phyloP scores from a whole-genome alignment of 192 early-diverging fungal species.

The Linnemannia hyalina region DNA sequence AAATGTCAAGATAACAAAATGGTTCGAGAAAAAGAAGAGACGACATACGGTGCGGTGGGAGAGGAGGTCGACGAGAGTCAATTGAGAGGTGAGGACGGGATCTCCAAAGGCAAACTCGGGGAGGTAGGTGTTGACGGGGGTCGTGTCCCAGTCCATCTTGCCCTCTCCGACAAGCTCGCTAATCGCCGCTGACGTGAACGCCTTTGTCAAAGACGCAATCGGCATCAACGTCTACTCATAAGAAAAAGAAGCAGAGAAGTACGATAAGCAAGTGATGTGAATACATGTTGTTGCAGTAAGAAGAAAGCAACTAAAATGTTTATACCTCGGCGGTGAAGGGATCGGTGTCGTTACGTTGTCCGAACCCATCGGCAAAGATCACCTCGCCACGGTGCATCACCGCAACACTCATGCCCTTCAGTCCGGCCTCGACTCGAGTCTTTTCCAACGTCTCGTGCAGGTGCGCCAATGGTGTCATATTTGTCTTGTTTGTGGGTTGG shows the following conservation, averaged over 20 bases:
- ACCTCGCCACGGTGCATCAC: background rate
- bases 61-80: slow-evolving; percentile 7
- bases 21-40: background rate
- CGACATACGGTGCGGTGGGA: slow-evolving; percentile 12
- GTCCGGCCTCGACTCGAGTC: background rate
- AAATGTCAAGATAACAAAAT: background rate
- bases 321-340: background rate
- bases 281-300: too few relatives aligned
- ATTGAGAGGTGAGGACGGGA: slow-evolving; percentile 12
- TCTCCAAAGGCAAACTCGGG: slow-evolving; percentile 7
- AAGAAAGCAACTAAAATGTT: background rate
- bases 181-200: slow-evolving; percentile 11
- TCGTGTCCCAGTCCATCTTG: slow-evolving; percentile 13
- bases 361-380: background rate
- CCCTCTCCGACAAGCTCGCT: slow-evolving; percentile 13
- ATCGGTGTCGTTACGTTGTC: background rate
- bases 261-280: background rate
- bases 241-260: background rate
- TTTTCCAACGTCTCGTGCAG: background rate
- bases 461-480: background rate
- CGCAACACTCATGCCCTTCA: background rate
- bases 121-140: slow-evolving; percentile 3
- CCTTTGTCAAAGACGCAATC: slow-evolving; percentile 12
- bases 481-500: background rate
- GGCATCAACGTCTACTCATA: slow-evolving; percentile 12